Base-by-base conservation (phyloP, 2,329 filamentous ascomycete genomes). In the Fusarium chaquense region DNA sequence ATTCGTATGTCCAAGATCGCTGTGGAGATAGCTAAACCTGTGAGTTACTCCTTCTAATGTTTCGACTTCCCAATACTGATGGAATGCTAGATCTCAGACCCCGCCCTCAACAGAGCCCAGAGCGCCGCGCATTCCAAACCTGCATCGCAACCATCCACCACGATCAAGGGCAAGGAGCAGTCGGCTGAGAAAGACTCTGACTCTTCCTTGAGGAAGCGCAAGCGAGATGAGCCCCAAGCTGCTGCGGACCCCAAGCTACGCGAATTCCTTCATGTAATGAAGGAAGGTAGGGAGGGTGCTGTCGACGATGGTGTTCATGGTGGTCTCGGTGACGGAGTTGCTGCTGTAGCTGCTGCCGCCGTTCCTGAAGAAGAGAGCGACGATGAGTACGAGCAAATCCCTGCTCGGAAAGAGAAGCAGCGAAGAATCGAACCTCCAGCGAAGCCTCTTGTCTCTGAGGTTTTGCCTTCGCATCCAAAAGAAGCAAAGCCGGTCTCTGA, bases 1-100 rank as follows among this genome's bases (percentile, higher is more conserved):
- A 93, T 99, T 75, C 93, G 94, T 74, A 96, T 98, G 92, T 97
- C 94, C 61, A 97, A 91, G 83, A 94, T 99, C 75, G 87, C 86
- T 32, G 96, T 98, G 67, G 94, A 98, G 82, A 83, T 96, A 76
- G 96, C 96, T 59, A 90, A 88, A 78, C 91, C 96, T 64, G 92
- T 97, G 78, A 77, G 85, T 78, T 41, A 50, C 44, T 57, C 47
- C 51, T 53, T 38, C 35, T 51, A 41, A 54, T 71, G 55, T 70
- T 72, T 71, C 45, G 62, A 66, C 58, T 54, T 59, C 6, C 40
- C 43, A 57, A 61, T 75, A 57, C 77, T 81, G 62, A 81, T 75
- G 80, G 79, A 81, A 81, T 81, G 78, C 51, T 73, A 81, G 80
- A 81, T 81, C 75, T 80, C 81, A 76, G 84, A 87, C 76, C 78